Evolutionary conservation across 2,329 filamentous ascomycete species (phyloP).

Genomic region (Botryotinia narcissicola): DNA sequence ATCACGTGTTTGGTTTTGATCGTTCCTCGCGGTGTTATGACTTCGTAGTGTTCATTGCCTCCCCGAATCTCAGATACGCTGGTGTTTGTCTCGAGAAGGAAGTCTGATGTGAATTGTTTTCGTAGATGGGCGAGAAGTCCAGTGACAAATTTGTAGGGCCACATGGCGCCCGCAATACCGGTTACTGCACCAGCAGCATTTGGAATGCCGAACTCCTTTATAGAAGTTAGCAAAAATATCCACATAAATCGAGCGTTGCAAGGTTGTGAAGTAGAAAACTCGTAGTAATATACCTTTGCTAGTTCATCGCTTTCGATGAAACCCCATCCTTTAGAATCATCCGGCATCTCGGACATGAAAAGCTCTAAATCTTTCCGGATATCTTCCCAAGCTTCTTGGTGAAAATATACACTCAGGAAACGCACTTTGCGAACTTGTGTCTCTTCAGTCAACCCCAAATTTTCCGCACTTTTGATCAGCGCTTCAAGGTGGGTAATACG

Average conservation of each 20-base stretch:
- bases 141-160: slow-evolving; percentile 60
- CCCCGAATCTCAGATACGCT: slow-evolving; percentile 21
- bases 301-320: slow-evolving; percentile 1
- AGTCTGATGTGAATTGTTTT: slow-evolving; percentile 46
- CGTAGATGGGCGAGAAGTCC: slow-evolving; percentile 49
- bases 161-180: slow-evolving; percentile 37
- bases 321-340: neutral
- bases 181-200: slow-evolving; percentile 8
- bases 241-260: neutral
- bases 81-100: slow-evolving; percentile 51
- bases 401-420: slow-evolving; percentile 12
- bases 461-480: neutral
- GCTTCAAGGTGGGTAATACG: slow-evolving; percentile 9
- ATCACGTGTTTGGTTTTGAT: slow-evolving; percentile 56
- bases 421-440: slow-evolving; percentile 2
- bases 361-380: neutral
- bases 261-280: neutral
- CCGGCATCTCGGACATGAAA: slow-evolving; percentile 13
- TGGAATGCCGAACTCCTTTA: neutral
- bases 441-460: slow-evolving; percentile 3
- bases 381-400: neutral
- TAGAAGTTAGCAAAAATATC: neutral
- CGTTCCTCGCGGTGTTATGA: slow-evolving; percentile 53
- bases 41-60: slow-evolving; percentile 41
- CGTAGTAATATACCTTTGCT: neutral